Percentiles rank a stretch among this genome's conserved stretches.
These are phyloP conservation scores for Cupressus sempervirens DNA, from an alignment of 75 land plant genomes.

Conservation along the genomic window DNA sequence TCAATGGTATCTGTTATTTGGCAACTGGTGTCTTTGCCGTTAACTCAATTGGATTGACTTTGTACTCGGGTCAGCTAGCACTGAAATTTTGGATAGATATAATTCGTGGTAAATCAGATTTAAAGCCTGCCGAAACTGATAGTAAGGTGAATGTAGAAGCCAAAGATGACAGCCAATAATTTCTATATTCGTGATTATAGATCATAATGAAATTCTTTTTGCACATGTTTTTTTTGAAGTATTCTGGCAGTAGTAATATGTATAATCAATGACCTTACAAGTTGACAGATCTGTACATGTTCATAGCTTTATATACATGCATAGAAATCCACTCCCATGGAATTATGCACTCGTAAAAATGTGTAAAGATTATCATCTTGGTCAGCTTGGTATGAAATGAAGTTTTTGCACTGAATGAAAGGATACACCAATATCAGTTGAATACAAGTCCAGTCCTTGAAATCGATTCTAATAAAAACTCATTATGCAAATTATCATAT, in stretches of 20 bases:
- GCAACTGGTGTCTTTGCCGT: conserved; percentile 84
- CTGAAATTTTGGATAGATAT: conserved; percentile 35
- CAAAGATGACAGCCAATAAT: conserved; percentile 1
- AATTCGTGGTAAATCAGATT: conserved; percentile 8
- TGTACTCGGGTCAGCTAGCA: conserved; percentile 77
- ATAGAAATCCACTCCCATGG: neutral
- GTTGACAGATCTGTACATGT: neutral
- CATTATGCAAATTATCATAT: neutral
- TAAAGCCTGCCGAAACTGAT: neutral
- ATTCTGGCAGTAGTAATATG: neutral
- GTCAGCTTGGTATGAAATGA: neutral
- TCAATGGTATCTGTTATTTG: conserved; percentile 82
- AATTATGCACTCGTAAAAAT: neutral
- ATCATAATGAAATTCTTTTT: neutral
- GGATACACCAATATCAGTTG: neutral
- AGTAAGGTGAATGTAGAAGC: neutral
- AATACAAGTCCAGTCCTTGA: neutral
- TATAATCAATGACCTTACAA: neutral
- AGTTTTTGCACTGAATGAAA: neutral
- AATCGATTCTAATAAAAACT: neutral
- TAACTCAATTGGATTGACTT: conserved; percentile 67
- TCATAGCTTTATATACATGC: neutral
- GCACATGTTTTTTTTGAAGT: neutral
- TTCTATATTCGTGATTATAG: neutral
- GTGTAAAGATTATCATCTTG: neutral